Percentiles rank a stretch among this genome's conserved stretches.
Evolutionary conservation across 1,284 basidiomycete species (phyloP).

Genomic region (Cystobasidium slooffiae): DNA sequence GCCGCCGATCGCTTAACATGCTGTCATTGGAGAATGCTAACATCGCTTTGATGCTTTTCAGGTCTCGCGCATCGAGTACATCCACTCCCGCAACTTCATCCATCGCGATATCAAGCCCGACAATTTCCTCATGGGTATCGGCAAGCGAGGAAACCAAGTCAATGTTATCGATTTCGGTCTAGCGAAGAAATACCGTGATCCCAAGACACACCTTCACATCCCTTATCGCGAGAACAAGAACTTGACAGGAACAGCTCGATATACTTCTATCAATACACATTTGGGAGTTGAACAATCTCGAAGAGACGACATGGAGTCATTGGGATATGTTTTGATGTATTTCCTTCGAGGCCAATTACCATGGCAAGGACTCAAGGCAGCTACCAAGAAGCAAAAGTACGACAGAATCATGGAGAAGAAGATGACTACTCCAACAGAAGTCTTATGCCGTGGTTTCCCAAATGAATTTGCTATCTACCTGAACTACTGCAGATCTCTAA

Average conservation of each 20-base stretch:
- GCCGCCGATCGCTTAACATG: constrained; percentile 15
- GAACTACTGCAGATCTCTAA: constrained; percentile 93
- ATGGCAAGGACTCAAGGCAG: constrained; percentile 97
- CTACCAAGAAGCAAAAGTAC: constrained; percentile 98
- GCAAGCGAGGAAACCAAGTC: constrained; percentile 97
- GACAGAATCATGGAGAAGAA: constrained; percentile 99
- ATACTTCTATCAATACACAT: constrained; percentile 99
- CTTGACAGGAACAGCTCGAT: constrained; percentile 95
- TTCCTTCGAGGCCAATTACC: constrained; percentile 94
- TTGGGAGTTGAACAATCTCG: constrained; percentile 95
- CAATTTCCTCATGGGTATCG: constrained; percentile 99
- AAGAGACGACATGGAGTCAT: constrained; percentile 92
- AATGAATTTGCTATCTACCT: constrained; percentile 97
- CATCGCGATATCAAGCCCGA: constrained; percentile 99
- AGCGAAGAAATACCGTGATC: constrained; percentile 99
- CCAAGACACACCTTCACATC: constrained; percentile 98
- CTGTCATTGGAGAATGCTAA: neutral
- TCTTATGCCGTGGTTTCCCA: constrained; percentile 93
- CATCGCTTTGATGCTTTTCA: constrained; percentile 55
- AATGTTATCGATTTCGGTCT: constrained; percentile 99
- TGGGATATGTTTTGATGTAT: constrained; percentile 97
- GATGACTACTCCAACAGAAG: constrained; percentile 96
- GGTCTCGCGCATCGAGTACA: constrained; percentile 99
- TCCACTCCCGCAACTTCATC: constrained; percentile 99
- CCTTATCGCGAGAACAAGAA: constrained; percentile 99